phyloP scores from a whole-genome alignment of 768 basidiomycete species.

The Ramaria rubella region DNA sequence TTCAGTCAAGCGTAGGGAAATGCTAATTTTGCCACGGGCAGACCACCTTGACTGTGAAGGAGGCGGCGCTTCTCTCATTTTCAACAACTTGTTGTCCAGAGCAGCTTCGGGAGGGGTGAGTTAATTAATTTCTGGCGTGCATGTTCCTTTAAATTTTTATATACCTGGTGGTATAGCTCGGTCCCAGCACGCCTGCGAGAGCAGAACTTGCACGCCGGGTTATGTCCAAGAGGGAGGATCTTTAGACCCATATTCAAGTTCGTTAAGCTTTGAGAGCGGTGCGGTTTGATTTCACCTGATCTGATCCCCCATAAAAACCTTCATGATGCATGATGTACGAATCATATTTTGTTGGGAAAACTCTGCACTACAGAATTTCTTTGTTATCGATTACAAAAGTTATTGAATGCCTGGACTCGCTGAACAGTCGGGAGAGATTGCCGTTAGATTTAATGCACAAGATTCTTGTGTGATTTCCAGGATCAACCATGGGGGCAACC shows the following conservation, averaged over 20 bases:
- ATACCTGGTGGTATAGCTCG: not conserved
- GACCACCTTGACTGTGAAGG: conserved; percentile 1
- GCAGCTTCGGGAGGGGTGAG: not conserved
- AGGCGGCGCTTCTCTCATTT: not conserved
- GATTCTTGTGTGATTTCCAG: no score
- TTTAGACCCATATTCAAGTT: not conserved
- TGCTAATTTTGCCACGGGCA: no score
- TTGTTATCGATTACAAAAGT: no score
- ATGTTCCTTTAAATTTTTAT: not conserved
- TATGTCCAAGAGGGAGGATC: not conserved
- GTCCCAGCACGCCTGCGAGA: not conserved
- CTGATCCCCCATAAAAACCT: no score
- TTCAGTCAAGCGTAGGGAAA: not conserved
- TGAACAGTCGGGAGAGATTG: no score
- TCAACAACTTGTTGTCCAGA: not conserved
- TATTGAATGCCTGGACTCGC: no score
- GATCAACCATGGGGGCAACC: no score
- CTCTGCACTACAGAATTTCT: no score
- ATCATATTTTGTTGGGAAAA: no score
- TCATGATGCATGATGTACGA: no score
- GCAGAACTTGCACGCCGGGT: not conserved
- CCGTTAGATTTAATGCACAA: no score
- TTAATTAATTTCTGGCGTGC: not conserved
- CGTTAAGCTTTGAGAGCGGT: not conserved
- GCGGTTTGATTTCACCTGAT: no score